Conservation (phyloP, 352 stramenopile species). For the Aphanomyces euteiches region DNA sequence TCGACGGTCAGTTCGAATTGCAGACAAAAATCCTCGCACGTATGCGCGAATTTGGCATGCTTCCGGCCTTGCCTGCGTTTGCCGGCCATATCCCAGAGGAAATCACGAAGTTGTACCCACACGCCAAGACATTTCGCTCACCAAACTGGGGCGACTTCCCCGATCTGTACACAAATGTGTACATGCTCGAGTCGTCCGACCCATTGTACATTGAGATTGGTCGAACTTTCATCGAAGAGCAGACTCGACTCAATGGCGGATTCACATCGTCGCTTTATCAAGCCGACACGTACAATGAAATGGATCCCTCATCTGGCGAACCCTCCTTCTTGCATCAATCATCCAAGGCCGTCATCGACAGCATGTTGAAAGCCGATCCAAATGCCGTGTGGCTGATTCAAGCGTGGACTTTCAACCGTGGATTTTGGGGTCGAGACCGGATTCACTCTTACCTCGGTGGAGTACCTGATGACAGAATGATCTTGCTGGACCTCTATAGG, state of each 20-base stretch:
- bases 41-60: constrained; percentile 85
- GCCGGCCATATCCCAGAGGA: constrained; percentile 84
- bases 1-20: constrained; percentile 72
- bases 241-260: constrained; percentile 31
- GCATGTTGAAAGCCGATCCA: constrained; percentile 60
- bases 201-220: constrained; percentile 80
- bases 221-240: constrained; percentile 64
- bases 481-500: constrained; percentile 78
- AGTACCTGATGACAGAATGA: constrained; percentile 57
- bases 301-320: constrained; percentile 66
- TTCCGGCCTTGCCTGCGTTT: constrained; percentile 86
- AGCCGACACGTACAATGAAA: constrained; percentile 79
- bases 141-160: constrained; percentile 75
- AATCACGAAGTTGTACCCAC: constrained; percentile 61
- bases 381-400: constrained; percentile 80
- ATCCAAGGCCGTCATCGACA: constrained; percentile 62
- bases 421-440: constrained; percentile 62
- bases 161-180: constrained; percentile 76
- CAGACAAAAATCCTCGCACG: constrained; percentile 74
- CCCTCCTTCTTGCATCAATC: constrained; percentile 41
- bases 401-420: constrained; percentile 67
- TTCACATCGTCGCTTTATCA: constrained; percentile 77
- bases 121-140: constrained; percentile 73
- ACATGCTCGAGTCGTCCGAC: constrained; percentile 77
- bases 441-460: constrained; percentile 49